Base-by-base conservation (phyloP, 805 yeast species). In the Scheffersomyces coipomensis region DNA sequence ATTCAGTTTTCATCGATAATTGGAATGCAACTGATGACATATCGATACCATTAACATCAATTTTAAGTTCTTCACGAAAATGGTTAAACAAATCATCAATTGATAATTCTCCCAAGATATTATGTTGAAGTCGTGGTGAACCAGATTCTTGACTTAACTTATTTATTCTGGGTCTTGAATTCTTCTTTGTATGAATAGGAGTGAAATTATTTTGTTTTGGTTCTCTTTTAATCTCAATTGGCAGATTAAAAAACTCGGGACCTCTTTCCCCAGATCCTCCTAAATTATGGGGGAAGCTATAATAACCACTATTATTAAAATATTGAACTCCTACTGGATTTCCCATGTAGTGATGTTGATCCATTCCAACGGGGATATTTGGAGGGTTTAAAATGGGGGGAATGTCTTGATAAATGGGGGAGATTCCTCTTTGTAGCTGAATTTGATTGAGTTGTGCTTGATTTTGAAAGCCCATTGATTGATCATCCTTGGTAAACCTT, bases 81-180 rank as follows among this genome's bases (percentile, higher is more conserved):
- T 55, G 53, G 12, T 36, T 40, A 35, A 46, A 58, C 24, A 57
- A 37, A 12, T 49, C 53, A 35, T 62, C 66, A 17, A 45, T 44
- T 24, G 57, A 51, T 12, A 46, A 39, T 32, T 62, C 67, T 5
- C 56, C 58, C 15, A 49, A 15, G 2, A 27, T 9, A 16, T 16
- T 38, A 31, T 4, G 34, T n/a, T 15, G 33, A 15, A 13, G 10
- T 30, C 13, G 9, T 8, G 24, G 15, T 35, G 19, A 23, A 4
- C n/a, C 25, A 18, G 9, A 42, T 35, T 32, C 43, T 34, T 50
- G 49, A 24, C 48, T 49, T 22, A 66, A 50, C 38, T 61, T 63
- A 45, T 66, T 58, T 45, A 67, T 67, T 24, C 70, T 49, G 2
- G 73, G 73, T 30, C 58, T 52, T 16, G 59, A 47, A 45, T 67